phyloP scores from a whole-genome alignment of 306 rosid species.

The Vicia villosa region DNA sequence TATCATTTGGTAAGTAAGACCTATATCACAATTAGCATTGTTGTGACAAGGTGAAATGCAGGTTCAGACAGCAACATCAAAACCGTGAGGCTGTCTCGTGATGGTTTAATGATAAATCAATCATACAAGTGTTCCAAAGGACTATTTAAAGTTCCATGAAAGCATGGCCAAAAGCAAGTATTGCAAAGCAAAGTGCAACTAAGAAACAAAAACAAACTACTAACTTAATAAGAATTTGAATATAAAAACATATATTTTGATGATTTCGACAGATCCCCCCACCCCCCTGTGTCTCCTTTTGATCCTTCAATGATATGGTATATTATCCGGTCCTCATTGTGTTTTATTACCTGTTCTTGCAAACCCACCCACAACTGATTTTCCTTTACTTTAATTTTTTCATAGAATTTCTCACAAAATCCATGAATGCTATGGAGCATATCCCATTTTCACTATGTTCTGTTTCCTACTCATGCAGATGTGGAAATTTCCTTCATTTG shows the following conservation, averaged over 20 bases:
- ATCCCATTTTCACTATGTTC: background rate
- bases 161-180: constrained; percentile 2
- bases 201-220: background rate
- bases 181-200: background rate
- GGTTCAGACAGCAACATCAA: constrained; percentile 6
- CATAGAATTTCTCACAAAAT: background rate
- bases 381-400: constrained; percentile 16
- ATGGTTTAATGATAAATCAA: constrained; percentile 16
- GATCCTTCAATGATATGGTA: no score
- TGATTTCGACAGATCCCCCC: no score
- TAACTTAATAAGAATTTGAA: no score
- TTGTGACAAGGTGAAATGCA: constrained; percentile 4
- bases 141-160: background rate
- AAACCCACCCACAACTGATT: background rate
- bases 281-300: no score
- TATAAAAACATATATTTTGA: no score
- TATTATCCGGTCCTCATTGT: background rate
- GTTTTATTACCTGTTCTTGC: background rate
- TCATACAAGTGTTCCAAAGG: constrained; percentile 17
- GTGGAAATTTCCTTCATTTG: constrained; percentile 5
- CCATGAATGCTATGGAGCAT: background rate
- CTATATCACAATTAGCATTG: constrained; percentile 26
- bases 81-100: background rate
- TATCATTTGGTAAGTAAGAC: background rate
- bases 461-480: background rate